These are phyloP conservation scores for Calocybe gangraenosa DNA, from an alignment of 768 basidiomycete genomes.

Conservation along the genomic window DNA sequence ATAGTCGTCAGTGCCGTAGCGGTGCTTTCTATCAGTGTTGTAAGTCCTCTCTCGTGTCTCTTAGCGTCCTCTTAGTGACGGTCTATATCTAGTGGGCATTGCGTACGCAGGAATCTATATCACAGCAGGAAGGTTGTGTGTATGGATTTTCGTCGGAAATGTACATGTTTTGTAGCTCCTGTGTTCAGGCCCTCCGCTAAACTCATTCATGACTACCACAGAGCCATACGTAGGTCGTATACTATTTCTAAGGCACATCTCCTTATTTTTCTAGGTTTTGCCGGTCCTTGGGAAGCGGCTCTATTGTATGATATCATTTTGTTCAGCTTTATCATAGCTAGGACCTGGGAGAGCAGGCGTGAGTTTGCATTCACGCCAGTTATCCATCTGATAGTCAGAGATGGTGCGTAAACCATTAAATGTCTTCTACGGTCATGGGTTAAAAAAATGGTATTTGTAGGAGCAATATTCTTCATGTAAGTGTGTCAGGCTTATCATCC, in stretches of 20 bases:
- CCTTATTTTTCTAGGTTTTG: conserved; percentile 22
- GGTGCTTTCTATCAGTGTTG: conserved; percentile 28
- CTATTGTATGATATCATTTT: conserved; percentile 45
- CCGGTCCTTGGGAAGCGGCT: conserved; percentile 46
- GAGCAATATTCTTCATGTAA: conserved; percentile 54
- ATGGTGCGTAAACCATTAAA: conserved; percentile 34
- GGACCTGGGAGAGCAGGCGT: conserved; percentile 34
- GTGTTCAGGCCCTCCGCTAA: too few species aligned
- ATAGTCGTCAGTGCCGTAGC: conserved; percentile 28
- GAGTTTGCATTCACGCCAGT: conserved; percentile 30
- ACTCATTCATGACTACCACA: conserved; percentile 4
- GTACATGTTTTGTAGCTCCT: too few species aligned
- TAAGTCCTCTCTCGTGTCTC: conserved; percentile 23
- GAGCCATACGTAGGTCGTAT: conserved; percentile 15
- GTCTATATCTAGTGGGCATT: conserved; percentile 33
- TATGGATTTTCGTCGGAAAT: conserved; percentile 24
- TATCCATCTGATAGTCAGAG: conserved; percentile 40
- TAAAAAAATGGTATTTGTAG: conserved; percentile 21
- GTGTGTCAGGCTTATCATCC: conserved; percentile 12
- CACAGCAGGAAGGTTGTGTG: conserved; percentile 29
- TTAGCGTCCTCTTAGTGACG: neutral
- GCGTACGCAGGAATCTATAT: conserved; percentile 25
- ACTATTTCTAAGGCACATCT: neutral
- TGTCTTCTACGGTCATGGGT: neutral
- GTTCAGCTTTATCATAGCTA: conserved; percentile 41